Percentiles rank a stretch among this genome's conserved stretches.
Evolutionary conservation across 495 filamentous ascomycete species (phyloP).

Genomic region (Daldinia caldariorum): DNA sequence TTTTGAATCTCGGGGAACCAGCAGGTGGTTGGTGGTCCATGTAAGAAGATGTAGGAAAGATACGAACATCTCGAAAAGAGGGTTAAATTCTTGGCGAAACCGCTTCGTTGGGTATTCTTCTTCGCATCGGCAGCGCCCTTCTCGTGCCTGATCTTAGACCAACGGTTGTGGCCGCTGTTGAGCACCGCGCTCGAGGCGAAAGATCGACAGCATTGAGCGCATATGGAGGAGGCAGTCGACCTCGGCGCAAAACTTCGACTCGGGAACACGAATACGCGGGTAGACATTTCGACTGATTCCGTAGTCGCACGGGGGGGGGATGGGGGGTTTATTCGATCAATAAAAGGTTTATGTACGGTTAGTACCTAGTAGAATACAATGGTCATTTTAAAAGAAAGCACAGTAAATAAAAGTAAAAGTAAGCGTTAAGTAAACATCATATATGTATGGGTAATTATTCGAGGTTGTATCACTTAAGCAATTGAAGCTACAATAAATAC

Average conservation of each 20-base stretch:
- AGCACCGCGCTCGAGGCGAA: slow-evolving; percentile 63
- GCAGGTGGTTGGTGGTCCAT: not conserved
- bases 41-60: not conserved
- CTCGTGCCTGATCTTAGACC: slow-evolving; percentile 95
- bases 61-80: slow-evolving; percentile 61
- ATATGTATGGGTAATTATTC: too few species aligned
- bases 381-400: too few species aligned
- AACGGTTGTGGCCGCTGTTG: slow-evolving; percentile 83
- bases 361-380: too few species aligned
- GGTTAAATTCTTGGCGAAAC: slow-evolving; percentile 62
- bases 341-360: too few species aligned
- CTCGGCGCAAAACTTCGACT: slow-evolving; percentile 21
- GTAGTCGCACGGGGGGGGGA: too few species aligned
- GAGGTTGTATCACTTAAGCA: not conserved
- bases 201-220: slow-evolving; percentile 56
- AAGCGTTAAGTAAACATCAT: too few species aligned
- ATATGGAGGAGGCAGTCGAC: slow-evolving; percentile 43
- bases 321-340: too few species aligned
- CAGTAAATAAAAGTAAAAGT: too few species aligned
- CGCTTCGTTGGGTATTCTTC: slow-evolving; percentile 60
- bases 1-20: not conserved
- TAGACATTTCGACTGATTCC: slow-evolving; percentile 34
- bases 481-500: not conserved
- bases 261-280: slow-evolving; percentile 17
- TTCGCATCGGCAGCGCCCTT: slow-evolving; percentile 81